Conservation (phyloP, 2,329 filamentous ascomycete species). For the Ophiocordyceps camponoti-leonardi region DNA sequence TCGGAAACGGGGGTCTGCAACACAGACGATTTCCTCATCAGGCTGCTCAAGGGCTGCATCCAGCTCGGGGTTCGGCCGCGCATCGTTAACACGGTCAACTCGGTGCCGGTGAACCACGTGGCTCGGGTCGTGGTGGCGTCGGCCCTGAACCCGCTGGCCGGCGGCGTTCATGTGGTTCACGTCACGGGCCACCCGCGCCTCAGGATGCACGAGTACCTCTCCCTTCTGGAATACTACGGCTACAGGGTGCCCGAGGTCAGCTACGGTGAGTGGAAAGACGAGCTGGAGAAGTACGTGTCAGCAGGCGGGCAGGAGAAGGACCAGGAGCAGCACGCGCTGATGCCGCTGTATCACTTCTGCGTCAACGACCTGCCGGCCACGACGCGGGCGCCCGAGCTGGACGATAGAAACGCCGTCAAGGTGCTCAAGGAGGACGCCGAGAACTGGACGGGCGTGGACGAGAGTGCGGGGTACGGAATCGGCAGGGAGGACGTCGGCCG, state of each 20-base stretch:
- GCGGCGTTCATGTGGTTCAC: conserved; percentile 45
- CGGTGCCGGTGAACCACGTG: conserved; percentile 75
- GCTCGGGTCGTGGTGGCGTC: conserved; percentile 62
- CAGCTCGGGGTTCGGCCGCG: conserved; percentile 58
- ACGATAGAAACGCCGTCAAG: conserved; percentile 43
- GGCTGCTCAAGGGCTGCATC: conserved; percentile 74
- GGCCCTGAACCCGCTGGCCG: conserved; percentile 40
- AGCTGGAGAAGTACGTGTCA: conserved; percentile 12
- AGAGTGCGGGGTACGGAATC: conserved; percentile 25
- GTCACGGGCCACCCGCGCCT: conserved; percentile 67
- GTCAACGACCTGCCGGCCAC: conserved; percentile 48
- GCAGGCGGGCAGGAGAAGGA: conserved; percentile 10
- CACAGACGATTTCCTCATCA: conserved; percentile 80
- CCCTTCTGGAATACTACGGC: conserved; percentile 50
- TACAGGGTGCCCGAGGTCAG: conserved; percentile 61
- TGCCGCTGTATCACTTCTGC: conserved; percentile 59
- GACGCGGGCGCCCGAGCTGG: conserved; percentile 52
- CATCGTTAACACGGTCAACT: conserved; percentile 78
- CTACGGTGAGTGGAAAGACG: conserved; percentile 26
- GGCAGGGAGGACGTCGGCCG: conserved; percentile 9
- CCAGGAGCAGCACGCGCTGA: conserved; percentile 12
- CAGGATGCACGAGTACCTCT: conserved; percentile 61
- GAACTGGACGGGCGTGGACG: conserved; percentile 40
- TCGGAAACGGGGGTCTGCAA: conserved; percentile 51
- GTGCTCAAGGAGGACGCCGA: conserved; percentile 46